Evolutionary conservation across 495 filamentous ascomycete genomes (phyloP), one percentile per base, ranked within the genome.

Genomic region (Podospora australis): DNA sequence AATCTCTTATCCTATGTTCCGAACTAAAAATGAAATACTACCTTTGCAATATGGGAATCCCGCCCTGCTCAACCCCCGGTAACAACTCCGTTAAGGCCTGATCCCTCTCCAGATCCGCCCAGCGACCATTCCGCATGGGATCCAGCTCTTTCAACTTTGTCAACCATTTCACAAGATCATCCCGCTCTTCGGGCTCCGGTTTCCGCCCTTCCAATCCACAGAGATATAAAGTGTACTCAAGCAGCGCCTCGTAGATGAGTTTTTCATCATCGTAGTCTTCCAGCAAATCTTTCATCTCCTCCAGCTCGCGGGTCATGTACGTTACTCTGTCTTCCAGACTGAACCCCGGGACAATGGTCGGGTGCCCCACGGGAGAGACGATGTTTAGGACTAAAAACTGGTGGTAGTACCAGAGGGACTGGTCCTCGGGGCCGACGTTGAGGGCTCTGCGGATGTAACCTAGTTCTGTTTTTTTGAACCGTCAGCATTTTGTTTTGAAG

Each of bases 371-470:
- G 35, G 46, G 68, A 57, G 45, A 67, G 50, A 64, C 69, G 44
- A 64, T 71, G 68, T 70, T 84, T 62, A 69, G 78, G 68, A 96
- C 82, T 48, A 96, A 63, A 59, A 79, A 91, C 49, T 87, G 82
- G 58, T 97, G 88, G 63, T 97, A 99, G 64, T 90, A 95, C 94
- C 94, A 99, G 11, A 96, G 69, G 8, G 87, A 90, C 56, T 96
- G 90, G 61, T 96, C 89, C 50, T 89, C 84, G 5, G 90, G 87
- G 54, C 94, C 91, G 13, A 88, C 89, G 44, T 80, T 81, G 34
- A 96, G 77, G 0, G 85, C 90, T 41, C 80, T 74, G 46, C 83
- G 78, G 25, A 95, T 83, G 20, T 88, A 70, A 32, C 70, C 69
- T 48, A 97, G 70, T 64, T 98, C 87, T 82, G 24, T 13, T 14